Evolutionary conservation across 2,329 filamentous ascomycete species (phyloP), one percentile per base, ranked within the genome.

Genomic region (Zelopaecilomyces penicillatus): DNA sequence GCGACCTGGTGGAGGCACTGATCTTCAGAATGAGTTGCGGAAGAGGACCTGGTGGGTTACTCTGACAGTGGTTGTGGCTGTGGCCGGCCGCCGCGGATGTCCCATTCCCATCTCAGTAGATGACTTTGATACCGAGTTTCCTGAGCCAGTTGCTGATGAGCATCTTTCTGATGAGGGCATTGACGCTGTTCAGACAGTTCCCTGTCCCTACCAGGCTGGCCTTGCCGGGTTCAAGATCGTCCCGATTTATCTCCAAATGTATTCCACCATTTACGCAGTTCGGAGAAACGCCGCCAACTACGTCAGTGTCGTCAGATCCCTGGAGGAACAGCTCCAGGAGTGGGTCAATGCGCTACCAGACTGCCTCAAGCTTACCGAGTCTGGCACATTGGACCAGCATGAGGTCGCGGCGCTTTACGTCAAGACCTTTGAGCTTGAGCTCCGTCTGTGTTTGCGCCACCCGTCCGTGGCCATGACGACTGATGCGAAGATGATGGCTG

Each of bases 1-100:
- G 51, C 62, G 63, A 4, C 64, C 67, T 0, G 65, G 63, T 6
- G 66, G 70, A 43, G 61, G 58, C 10, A 75, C 71, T 1, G 73
- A 68, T n/a, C 71, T 89, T 1, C 78, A 84, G 5, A 77, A 85
- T 47, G 87, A 94, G 60, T 61, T 90, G 63, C 76, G 87, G 27
- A 90, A 90, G 65, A 75, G 87, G 11, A 73, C 82, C 1, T 94
- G 87, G 70, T 94, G 86, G 84, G 73, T 73, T 5, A 71, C 90
- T 8, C 65, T 89, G 35, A 70, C 75, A 5, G 71, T 89, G 10
- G 74, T 80, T 48, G 71, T 85, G 7, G 79, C 78, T n/a, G 68
- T 91, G 7, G 80, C 80, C 53, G 85, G 85, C 19, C 86, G 85
- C 46, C 76, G 90, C 32, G 87, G 87, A 12, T 74, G 82, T 11